Evolutionary conservation across 164 flowering plant genomes (phyloP).

Genomic region (Chimonanthus salicifolius): DNA sequence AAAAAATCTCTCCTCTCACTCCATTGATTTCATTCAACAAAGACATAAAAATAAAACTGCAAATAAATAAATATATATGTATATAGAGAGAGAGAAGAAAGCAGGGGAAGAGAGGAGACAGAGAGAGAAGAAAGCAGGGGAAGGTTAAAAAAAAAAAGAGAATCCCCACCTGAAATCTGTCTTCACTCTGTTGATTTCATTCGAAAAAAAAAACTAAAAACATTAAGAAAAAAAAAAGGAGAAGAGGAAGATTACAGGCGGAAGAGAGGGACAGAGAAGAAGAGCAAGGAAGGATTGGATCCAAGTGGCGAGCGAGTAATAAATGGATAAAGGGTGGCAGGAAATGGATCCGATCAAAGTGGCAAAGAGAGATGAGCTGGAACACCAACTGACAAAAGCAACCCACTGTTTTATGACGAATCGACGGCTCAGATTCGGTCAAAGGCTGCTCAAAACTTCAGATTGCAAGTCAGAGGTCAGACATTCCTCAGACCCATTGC

Average conservation of each 20-base stretch:
- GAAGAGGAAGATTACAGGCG: background rate
- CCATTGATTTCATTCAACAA: too few relatives aligned
- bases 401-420: background rate
- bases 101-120: too few relatives aligned
- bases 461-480: conserved; percentile 9
- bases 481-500: conserved; percentile 3
- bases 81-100: too few relatives aligned
- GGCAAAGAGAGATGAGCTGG: conserved; percentile 31
- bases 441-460: conserved; percentile 42
- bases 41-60: too few relatives aligned
- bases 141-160: too few relatives aligned
- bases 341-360: conserved; percentile 54
- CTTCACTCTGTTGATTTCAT: too few relatives aligned
- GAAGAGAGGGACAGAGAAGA: background rate
- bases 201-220: too few relatives aligned
- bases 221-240: too few relatives aligned
- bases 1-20: too few relatives aligned
- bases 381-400: conserved; percentile 13
- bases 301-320: conserved; percentile 14
- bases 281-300: background rate
- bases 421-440: conserved; percentile 65
- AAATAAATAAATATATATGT: too few relatives aligned
- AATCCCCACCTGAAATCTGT: too few relatives aligned
- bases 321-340: conserved; percentile 16
- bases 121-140: too few relatives aligned